Percentiles rank a stretch among this genome's conserved stretches.
Conservation (phyloP, 2,329 filamentous ascomycete genomes). For the Xylaria sp. region DNA sequence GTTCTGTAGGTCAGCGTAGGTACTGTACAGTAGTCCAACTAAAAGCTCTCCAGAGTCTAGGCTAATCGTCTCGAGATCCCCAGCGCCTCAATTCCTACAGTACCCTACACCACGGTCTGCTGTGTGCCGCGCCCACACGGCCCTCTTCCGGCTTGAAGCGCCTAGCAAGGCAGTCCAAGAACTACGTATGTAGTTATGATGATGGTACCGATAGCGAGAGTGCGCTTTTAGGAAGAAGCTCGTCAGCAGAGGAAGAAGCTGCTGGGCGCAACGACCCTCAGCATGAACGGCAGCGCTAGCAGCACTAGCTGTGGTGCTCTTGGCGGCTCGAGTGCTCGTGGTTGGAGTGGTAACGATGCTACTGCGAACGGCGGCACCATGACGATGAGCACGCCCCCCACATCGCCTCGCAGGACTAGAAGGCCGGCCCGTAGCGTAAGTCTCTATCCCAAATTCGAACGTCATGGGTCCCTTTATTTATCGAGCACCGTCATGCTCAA, state of each 20-base stretch:
- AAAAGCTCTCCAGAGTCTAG: too few species aligned
- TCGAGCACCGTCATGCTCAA: slow-evolving; percentile 4
- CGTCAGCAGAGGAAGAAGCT: slow-evolving; percentile 27
- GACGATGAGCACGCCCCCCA: slow-evolving; percentile 18
- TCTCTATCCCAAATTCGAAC: slow-evolving; percentile 10
- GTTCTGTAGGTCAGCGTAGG: too few species aligned
- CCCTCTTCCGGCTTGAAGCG: not conserved
- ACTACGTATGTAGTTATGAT: slow-evolving; percentile 14
- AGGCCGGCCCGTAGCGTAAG: slow-evolving; percentile 36
- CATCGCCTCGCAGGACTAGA: slow-evolving; percentile 31
- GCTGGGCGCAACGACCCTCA: slow-evolving; percentile 7
- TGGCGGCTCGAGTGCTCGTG: not conserved
- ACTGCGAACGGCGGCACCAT: slow-evolving; percentile 24
- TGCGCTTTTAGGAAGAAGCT: slow-evolving; percentile 27
- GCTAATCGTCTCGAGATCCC: not conserved
- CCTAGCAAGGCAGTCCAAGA: not conserved
- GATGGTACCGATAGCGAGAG: slow-evolving; percentile 23
- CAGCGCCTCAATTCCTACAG: not conserved
- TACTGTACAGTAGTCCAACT: too few species aligned
- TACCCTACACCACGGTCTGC: not conserved
- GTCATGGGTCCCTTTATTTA: not conserved
- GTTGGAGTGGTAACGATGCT: not conserved
- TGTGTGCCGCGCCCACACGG: too few species aligned
- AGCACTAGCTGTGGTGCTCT: slow-evolving; percentile 10
- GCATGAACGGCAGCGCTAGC: slow-evolving; percentile 25